phyloP scores from a whole-genome alignment of 441 rosid species.

The Euphorbia schlechtendalii region DNA sequence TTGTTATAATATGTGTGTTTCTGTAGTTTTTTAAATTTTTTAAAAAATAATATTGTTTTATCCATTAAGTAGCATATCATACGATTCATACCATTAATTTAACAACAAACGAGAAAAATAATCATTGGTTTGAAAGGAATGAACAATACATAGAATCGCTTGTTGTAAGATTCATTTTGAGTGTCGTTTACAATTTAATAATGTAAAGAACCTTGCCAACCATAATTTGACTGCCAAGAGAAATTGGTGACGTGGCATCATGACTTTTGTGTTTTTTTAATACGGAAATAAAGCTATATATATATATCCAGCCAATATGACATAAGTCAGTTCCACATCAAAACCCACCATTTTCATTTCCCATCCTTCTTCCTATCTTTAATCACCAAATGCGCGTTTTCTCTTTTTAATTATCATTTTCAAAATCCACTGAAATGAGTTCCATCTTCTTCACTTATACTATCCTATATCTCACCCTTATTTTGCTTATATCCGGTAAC shows the following conservation, averaged over 20 bases:
- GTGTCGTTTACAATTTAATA: too few species aligned
- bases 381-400: too few species aligned
- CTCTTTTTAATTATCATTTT: not conserved
- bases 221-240: not conserved
- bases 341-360: constrained; percentile 4
- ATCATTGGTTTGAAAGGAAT: too few species aligned
- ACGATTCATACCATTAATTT: too few species aligned
- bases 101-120: too few species aligned
- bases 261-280: not conserved
- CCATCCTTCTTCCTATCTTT: not conserved
- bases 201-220: too few species aligned
- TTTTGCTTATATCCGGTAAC: constrained; percentile 23
- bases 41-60: too few species aligned
- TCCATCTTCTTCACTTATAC: constrained; percentile 10
- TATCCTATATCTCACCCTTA: constrained; percentile 21
- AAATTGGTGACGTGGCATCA: not conserved
- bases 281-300: not conserved
- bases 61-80: too few species aligned
- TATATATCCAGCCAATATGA: not conserved
- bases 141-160: too few species aligned
- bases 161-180: too few species aligned
- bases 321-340: not conserved
- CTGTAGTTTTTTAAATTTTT: too few species aligned
- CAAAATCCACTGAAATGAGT: constrained; percentile 22
- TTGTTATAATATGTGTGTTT: too few species aligned